These are phyloP conservation scores for Hirschioporus abietinus DNA, from an alignment of 768 basidiomycete species.

Conservation along the genomic window DNA sequence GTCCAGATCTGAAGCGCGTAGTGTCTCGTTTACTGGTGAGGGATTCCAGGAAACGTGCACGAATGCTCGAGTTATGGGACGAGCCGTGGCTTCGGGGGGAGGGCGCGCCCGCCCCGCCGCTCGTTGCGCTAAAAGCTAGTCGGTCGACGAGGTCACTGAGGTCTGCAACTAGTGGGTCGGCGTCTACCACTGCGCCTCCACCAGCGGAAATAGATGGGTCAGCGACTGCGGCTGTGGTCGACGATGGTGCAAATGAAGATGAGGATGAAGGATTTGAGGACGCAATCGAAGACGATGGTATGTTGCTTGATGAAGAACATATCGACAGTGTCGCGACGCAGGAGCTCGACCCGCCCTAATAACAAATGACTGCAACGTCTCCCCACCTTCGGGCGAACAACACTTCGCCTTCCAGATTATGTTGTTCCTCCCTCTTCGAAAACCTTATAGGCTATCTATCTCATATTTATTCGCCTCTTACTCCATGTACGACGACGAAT, in stretches of 20 bases:
- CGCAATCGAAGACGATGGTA: slow-evolving; percentile 21
- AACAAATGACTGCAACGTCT: neutral
- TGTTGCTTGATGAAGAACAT: slow-evolving; percentile 24
- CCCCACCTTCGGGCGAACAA: neutral
- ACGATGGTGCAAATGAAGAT: slow-evolving; percentile 8
- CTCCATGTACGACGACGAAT: neutral
- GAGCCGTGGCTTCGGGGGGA: slow-evolving; percentile 40
- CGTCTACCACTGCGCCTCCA: neutral
- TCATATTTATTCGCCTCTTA: neutral
- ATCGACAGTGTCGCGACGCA: slow-evolving; percentile 24
- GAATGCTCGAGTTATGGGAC: slow-evolving; percentile 59
- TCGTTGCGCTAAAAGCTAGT: slow-evolving; percentile 11
- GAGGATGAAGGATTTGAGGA: slow-evolving; percentile 13
- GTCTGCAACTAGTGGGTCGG: neutral
- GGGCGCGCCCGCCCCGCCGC: slow-evolving; percentile 26
- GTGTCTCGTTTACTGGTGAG: slow-evolving; percentile 63
- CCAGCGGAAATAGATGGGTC: neutral
- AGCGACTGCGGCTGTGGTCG: slow-evolving; percentile 25
- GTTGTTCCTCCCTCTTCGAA: neutral
- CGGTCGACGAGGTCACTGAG: neutral
- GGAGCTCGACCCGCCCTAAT: slow-evolving; percentile 11
- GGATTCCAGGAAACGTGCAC: slow-evolving; percentile 59
- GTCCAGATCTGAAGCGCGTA: slow-evolving; percentile 43
- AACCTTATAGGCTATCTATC: neutral
- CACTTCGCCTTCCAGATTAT: neutral